Evolutionary conservation across 257 asterid genomes (phyloP).

Genomic region (Eucommia ulmoides): DNA sequence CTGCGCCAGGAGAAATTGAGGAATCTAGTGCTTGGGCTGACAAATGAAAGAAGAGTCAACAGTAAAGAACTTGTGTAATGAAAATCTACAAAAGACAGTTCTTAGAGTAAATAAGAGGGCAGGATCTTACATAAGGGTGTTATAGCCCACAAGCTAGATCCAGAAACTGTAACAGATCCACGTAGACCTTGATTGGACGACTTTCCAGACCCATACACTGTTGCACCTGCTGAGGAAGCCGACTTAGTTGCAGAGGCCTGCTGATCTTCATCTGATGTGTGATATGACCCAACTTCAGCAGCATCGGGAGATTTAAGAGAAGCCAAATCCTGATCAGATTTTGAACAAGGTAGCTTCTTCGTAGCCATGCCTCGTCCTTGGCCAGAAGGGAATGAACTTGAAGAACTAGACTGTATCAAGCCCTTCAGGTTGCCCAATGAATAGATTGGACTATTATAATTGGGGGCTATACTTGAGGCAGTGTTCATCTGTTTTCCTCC

Average conservation of each 20-base stretch:
- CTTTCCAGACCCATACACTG: conserved; percentile 28
- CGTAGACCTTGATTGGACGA: conserved; percentile 31
- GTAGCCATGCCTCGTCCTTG: conserved; percentile 39
- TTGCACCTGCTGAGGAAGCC: conserved; percentile 26
- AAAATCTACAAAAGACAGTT: background rate
- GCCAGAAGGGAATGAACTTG: conserved; percentile 35
- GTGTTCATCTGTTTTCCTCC: conserved; percentile 36
- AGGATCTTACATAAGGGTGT: conserved; percentile 60
- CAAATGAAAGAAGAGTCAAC: conserved; percentile 7
- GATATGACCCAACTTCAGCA: conserved; percentile 43
- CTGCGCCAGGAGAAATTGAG: conserved; percentile 28
- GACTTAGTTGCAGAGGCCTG: conserved; percentile 28
- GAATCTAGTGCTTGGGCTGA: conserved; percentile 50
- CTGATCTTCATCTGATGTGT: conserved; percentile 44
- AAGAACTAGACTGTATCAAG: conserved; percentile 46
- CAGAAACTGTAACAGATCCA: conserved; percentile 32
- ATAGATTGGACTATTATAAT: conserved; percentile 11
- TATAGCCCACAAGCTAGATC: conserved; percentile 38
- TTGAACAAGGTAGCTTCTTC: conserved; percentile 51
- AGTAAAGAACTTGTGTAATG: background rate
- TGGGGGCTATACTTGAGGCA: conserved; percentile 11
- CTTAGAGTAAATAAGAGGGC: conserved; percentile 5
- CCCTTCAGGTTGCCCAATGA: conserved; percentile 35
- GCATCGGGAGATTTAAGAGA: conserved; percentile 57
- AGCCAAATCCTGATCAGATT: conserved; percentile 84